Percentiles rank a stretch among this genome's conserved stretches.
Evolutionary conservation across 176 grass and related monocot genomes (phyloP).

Genomic region (Musa schizocarpa): DNA sequence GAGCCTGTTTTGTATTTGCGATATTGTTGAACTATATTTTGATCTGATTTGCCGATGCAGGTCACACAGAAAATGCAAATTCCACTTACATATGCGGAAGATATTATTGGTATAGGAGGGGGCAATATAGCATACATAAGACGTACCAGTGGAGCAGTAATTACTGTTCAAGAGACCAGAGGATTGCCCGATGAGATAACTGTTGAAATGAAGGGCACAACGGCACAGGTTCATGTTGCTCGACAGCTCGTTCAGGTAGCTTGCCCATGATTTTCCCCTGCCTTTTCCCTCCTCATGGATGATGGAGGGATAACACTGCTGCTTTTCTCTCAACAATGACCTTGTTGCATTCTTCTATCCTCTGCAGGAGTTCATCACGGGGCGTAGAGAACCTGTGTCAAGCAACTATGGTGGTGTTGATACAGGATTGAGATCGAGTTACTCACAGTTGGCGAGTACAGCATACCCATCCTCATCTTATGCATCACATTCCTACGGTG

Average conservation of each 20-base stretch:
- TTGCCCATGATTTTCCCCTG: not conserved
- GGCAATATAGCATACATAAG: conserved; percentile 91
- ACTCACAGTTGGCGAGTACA: too few species aligned
- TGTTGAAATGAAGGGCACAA: conserved; percentile 93
- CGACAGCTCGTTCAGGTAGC: conserved; percentile 82
- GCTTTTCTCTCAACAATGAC: too few species aligned
- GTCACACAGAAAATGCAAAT: conserved; percentile 98
- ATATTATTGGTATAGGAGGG: conserved; percentile 90
- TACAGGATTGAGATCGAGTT: too few species aligned
- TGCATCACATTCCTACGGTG: not conserved
- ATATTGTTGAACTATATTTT: not conserved
- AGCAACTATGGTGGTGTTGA: too few species aligned
- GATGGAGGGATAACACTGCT: too few species aligned
- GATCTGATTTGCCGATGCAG: conserved; percentile 24
- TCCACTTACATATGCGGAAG: conserved; percentile 90
- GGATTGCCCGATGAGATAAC: conserved; percentile 86
- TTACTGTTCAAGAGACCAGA: conserved; percentile 82
- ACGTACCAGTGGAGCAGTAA: conserved; percentile 65
- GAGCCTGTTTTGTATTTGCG: not conserved
- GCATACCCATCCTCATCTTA: too few species aligned
- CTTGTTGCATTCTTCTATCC: too few species aligned
- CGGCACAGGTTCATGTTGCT: conserved; percentile 82
- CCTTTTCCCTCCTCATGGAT: too few species aligned
- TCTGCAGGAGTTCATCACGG: too few species aligned
- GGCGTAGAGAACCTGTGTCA: too few species aligned